Evolutionary conservation across 1,284 basidiomycete species (phyloP), one percentile per base, ranked within the genome.

Genomic region (Apiotrichum gracile): DNA sequence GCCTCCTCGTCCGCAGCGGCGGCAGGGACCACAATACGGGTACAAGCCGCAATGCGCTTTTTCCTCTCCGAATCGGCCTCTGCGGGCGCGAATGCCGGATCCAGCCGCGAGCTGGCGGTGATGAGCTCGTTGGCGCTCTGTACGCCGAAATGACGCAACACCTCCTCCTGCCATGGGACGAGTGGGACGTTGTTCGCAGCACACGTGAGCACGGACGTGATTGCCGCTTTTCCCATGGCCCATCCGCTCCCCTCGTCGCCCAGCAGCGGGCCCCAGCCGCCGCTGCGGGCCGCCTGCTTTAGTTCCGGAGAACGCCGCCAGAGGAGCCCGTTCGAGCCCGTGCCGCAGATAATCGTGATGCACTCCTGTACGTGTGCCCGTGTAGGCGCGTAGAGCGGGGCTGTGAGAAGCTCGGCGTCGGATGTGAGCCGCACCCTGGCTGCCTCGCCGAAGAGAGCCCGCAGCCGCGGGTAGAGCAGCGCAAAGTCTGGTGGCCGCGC

Each of bases 191-290:
- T 16, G 47, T 61, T 61, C n/a, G 59, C 59, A 5, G 45, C 41
- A n/a, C 21, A 37, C 4, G 45, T 49, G 21, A 61, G 49, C 21
- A 58, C 50, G n/a, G 26, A 26, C 39, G 44, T 53, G 34, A 58
- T 24, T 0, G 42, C 59, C 41, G 38, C 53, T 47, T 51, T 58
- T 22, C 59, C 59, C 22, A 61, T 25, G 3, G 49, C 29, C 52
- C 53, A 55, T 4, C 51, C 59, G 42, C 51, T 53, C n/a, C 59
- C 59, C 29, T 55, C 42, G 49, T 61, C 59, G 42, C 47, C 59
- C 5, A 61, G 50, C 7, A 61, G 39, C 17, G 54, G 39, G 6
- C 59, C 59, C 59, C 59, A 61, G 0, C 59, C 59, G 3, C 59
- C 59, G 35, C 41, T 47, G 10, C 59, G 47, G 0, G 22, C 44